phyloP scores from a whole-genome alignment of 257 asterid species.

The Solanum chmielewskii region DNA sequence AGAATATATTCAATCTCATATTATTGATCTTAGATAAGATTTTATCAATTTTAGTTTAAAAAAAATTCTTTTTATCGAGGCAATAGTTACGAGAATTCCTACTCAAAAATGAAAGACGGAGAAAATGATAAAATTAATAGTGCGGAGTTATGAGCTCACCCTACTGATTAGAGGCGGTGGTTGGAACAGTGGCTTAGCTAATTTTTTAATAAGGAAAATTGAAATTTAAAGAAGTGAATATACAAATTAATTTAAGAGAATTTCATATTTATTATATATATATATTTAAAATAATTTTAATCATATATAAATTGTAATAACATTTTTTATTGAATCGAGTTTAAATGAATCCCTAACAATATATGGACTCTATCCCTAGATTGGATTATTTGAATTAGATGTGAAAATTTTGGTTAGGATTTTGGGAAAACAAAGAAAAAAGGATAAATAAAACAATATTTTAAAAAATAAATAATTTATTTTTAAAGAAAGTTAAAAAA shows the following conservation, averaged over 20 bases:
- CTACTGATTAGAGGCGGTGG: neutral
- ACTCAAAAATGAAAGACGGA: too few relatives aligned
- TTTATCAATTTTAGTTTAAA: too few relatives aligned
- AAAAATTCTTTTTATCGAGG: too few relatives aligned
- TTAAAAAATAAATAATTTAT: neutral
- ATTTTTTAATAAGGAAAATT: neutral
- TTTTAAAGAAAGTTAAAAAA: neutral
- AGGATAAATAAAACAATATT: neutral
- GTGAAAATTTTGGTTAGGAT: neutral
- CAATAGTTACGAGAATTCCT: too few relatives aligned
- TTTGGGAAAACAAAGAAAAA: neutral
- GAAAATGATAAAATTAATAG: neutral
- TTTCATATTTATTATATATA: too few relatives aligned
- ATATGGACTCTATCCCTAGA: neutral
- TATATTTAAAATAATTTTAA: too few relatives aligned
- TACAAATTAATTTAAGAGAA: too few relatives aligned
- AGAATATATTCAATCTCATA: too few relatives aligned
- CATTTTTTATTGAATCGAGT: fast-evolving
- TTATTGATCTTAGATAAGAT: too few relatives aligned
- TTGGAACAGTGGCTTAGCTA: neutral
- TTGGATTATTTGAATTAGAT: neutral
- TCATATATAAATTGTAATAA: too few relatives aligned
- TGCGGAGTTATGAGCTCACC: neutral
- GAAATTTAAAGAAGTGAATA: neutral
- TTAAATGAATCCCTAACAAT: neutral